Evolutionary conservation across 192 early-diverging fungal genomes (phyloP).

Genomic region (Podochytrium sp.): DNA sequence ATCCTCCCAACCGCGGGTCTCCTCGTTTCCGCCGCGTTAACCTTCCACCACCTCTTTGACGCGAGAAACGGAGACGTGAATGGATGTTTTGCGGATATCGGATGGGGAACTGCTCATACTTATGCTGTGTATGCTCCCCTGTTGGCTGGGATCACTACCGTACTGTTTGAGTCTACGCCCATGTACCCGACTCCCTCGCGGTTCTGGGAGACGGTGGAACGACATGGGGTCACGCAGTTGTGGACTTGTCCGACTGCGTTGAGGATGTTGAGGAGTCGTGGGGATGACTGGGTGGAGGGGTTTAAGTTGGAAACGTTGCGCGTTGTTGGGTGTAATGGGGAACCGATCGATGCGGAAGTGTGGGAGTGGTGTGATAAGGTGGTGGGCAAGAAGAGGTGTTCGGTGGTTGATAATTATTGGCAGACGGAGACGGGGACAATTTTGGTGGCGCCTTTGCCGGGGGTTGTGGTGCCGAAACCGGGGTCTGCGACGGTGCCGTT

Average conservation of each 20-base stretch:
- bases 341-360: constrained; percentile 97
- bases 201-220: constrained; percentile 70
- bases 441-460: constrained; percentile 88
- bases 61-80: constrained; percentile 83
- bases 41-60: constrained; percentile 93
- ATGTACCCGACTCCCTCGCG: constrained; percentile 80
- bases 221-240: constrained; percentile 93
- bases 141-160: constrained; percentile 82
- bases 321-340: constrained; percentile 92
- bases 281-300: constrained; percentile 73
- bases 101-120: constrained; percentile 71
- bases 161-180: constrained; percentile 92
- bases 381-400: constrained; percentile 83
- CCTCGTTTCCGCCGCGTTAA: constrained; percentile 79
- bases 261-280: constrained; percentile 86
- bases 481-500: constrained; percentile 95
- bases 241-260: constrained; percentile 98
- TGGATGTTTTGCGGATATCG: constrained; percentile 96
- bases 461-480: constrained; percentile 85
- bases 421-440: constrained; percentile 86
- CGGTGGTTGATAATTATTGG: constrained; percentile 93
- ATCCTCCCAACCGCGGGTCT: constrained; percentile 84
- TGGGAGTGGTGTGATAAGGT: constrained; percentile 96
- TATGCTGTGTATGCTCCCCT: constrained; percentile 95
- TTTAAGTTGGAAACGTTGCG: constrained; percentile 83